Conservation (phyloP, 2,329 filamentous ascomycete genomes). For the Phaeoacremonium minimum region DNA sequence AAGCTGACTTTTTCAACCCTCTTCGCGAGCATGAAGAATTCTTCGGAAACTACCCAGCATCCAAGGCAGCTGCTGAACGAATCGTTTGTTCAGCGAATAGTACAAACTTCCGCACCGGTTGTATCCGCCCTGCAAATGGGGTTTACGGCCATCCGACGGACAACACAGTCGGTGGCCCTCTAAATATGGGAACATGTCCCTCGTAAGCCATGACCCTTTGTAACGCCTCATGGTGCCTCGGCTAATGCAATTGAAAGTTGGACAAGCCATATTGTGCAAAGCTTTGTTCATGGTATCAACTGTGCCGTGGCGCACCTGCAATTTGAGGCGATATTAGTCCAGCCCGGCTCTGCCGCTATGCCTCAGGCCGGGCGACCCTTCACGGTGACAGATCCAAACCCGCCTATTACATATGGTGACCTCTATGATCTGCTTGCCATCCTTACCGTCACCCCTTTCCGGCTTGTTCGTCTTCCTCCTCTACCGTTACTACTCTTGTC, state of each 20-base stretch:
- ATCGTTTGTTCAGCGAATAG: slow-evolving; percentile 32
- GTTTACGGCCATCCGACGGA: slow-evolving; percentile 48
- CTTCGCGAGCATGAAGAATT: slow-evolving; percentile 32
- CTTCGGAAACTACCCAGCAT: slow-evolving; percentile 39
- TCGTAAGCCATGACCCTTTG: slow-evolving; percentile 42
- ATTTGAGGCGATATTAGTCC: slow-evolving; percentile 31
- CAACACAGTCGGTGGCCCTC: slow-evolving; percentile 36
- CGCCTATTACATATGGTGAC: slow-evolving; percentile 30
- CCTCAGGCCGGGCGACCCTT: slow-evolving; percentile 32
- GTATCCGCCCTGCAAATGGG: slow-evolving; percentile 46
- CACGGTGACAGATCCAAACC: slow-evolving; percentile 35
- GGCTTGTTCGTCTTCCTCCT: slow-evolving; percentile 22
- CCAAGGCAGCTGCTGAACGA: slow-evolving; percentile 40
- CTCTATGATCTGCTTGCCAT: slow-evolving; percentile 26
- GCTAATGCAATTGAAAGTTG: slow-evolving; percentile 20
- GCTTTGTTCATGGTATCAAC: slow-evolving; percentile 35
- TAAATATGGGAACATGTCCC: slow-evolving; percentile 29
- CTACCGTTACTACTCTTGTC: slow-evolving; percentile 28
- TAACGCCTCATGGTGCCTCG: too few relatives aligned
- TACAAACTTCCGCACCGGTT: slow-evolving; percentile 39
- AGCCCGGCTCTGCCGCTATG: slow-evolving; percentile 13
- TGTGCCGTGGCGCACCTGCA: slow-evolving; percentile 34
- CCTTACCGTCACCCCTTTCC: slow-evolving; percentile 29
- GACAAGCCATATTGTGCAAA: slow-evolving; percentile 31
- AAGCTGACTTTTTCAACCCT: slow-evolving; percentile 30